Evolutionary conservation across 1,284 basidiomycete species (phyloP).

Genomic region (Hypsizygus ulmarius): DNA sequence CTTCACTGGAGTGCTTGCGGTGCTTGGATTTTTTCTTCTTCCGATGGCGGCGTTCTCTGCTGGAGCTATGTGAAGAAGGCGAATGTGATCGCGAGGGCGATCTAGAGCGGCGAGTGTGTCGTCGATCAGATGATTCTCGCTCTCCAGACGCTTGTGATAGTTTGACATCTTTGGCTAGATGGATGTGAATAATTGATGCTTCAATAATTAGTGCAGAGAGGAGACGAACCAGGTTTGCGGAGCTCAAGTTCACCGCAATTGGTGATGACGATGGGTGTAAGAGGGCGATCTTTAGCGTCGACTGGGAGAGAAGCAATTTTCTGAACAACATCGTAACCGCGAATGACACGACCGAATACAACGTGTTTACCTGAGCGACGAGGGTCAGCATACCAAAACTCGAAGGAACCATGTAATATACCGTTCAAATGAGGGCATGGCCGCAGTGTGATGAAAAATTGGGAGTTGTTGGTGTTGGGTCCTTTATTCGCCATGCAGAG

Average conservation of each 20-base stretch:
- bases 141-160: constrained; percentile 16
- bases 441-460: constrained; percentile 81
- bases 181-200: constrained; percentile 1
- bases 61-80: constrained; percentile 18
- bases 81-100: constrained; percentile 18
- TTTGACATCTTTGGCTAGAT: constrained; percentile 11
- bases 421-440: constrained; percentile 72
- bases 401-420: constrained; percentile 16
- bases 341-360: constrained; percentile 69
- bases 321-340: constrained; percentile 58
- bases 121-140: constrained; percentile 16
- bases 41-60: constrained; percentile 10
- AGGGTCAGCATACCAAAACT: background rate
- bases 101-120: constrained; percentile 23
- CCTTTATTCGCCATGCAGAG: constrained; percentile 85
- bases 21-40: constrained; percentile 20
- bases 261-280: constrained; percentile 66
- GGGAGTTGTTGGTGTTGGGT: constrained; percentile 76
- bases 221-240: constrained; percentile 33
- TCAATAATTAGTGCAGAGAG: background rate
- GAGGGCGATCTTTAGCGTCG: constrained; percentile 71
- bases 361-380: constrained; percentile 63
- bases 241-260: constrained; percentile 87
- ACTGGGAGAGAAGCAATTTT: constrained; percentile 56
- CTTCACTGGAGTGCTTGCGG: constrained; percentile 17